Percentiles rank a stretch among this genome's conserved stretches.
phyloP scores from a whole-genome alignment of 2,329 filamentous ascomycete genomes.

The Aspergillus calidoustus region DNA sequence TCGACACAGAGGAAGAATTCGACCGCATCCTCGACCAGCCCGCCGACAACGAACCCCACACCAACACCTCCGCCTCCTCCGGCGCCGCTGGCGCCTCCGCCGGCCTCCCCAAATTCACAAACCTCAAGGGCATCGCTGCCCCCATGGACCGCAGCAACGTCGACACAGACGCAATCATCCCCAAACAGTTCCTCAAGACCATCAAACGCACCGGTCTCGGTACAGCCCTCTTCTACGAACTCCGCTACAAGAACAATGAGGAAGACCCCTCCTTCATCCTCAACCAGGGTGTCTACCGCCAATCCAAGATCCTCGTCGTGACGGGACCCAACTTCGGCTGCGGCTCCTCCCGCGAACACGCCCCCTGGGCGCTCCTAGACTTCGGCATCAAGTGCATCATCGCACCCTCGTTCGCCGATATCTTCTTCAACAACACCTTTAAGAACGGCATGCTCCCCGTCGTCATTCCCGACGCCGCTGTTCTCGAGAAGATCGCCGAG shows the following conservation, averaged over 20 bases:
- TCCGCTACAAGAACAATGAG: constrained; percentile 76
- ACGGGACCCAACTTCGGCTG: constrained; percentile 96
- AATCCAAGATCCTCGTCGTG: constrained; percentile 85
- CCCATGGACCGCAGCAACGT: constrained; percentile 87
- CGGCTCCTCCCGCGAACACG: constrained; percentile 89
- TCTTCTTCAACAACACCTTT: constrained; percentile 99
- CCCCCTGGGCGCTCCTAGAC: constrained; percentile 94
- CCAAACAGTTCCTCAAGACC: constrained; percentile 98
- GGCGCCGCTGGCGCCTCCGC: constrained; percentile 51
- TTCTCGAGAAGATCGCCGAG: constrained; percentile 71
- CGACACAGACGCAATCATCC: constrained; percentile 99
- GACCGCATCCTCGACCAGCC: constrained; percentile 66
- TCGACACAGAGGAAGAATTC: constrained; percentile 65
- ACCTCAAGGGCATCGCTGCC: constrained; percentile 83
- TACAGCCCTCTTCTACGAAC: constrained; percentile 80
- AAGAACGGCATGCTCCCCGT: constrained; percentile 99
- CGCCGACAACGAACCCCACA: constrained; percentile 67
- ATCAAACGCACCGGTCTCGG: constrained; percentile 97
- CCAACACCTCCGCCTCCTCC: constrained; percentile 59
- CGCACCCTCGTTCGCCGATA: constrained; percentile 84
- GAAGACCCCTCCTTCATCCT: constrained; percentile 84
- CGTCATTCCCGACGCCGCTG: constrained; percentile 68
- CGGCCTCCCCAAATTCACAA: constrained; percentile 82
- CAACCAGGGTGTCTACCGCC: constrained; percentile 84
- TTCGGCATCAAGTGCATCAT: constrained; percentile 96